Evolutionary conservation across 2,329 filamentous ascomycete species (phyloP), one percentile per base, ranked within the genome.

Genomic region (Elsinoe batatas): DNA sequence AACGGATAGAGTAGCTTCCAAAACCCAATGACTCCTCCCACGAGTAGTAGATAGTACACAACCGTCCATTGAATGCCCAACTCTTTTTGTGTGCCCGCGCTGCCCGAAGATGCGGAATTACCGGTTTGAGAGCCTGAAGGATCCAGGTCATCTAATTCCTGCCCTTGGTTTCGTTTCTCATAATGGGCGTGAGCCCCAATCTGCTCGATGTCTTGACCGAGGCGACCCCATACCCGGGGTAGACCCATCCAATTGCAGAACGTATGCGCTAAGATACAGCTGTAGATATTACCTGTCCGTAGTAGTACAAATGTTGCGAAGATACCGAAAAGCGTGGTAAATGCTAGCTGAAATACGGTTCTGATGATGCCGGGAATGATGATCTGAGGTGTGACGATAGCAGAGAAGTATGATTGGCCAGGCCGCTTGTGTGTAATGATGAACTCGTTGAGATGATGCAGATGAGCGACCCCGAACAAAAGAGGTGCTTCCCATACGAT

Each of bases 391-490:
- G 77, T 61, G 2, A 53, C 30, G 11, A 56, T 18, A 32, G 58
- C 57, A 8, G 43, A 44, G n/a, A 60, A 22, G 35, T 60, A 60
- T n/a, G 54, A 56, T 43, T 49, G 54, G 11, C 84, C 65, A 1
- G 85, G 82, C 59, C 81, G 76, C 7, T 88, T 88, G 63, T 94
- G 82, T 1, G 86, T 88, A 57, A 95, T 76, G 56, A 86, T 80
- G 71, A 95, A 95, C 72, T 97, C 93, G 74, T 95, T 95, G 69
- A 95, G 89, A 72, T 98, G 93, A 71, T 98, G 91, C 47, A 95
- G 72, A 72, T 98, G 93, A 6, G 93, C 91, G 43, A 95, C 82
- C 53, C 91, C 91, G 67, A 97, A 97, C 68, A 95, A 85, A 10
- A 96, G 74, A 5, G 91, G 91, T 1, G 88, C 88, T 10, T 88